These are phyloP conservation scores for Penicillium capsulatum DNA, from an alignment of 2,329 filamentous ascomycete species.

Conservation along the genomic window DNA sequence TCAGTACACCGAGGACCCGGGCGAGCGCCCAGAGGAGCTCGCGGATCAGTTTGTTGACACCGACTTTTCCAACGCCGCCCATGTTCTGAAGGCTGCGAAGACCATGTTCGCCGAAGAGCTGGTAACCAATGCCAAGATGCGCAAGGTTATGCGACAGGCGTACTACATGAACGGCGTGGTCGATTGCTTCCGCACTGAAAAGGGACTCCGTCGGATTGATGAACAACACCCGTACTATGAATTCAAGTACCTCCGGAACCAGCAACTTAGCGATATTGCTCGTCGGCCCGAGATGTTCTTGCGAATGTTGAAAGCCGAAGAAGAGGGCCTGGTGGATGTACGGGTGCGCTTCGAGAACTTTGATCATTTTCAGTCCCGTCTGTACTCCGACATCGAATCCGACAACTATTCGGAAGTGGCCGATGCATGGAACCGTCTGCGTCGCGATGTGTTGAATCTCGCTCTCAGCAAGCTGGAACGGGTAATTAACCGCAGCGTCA, in stretches of 20 bases:
- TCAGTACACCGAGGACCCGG: conserved; percentile 78
- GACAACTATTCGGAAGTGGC: conserved; percentile 94
- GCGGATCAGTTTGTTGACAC: conserved; percentile 72
- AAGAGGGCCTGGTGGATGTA: conserved; percentile 87
- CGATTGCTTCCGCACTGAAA: conserved; percentile 86
- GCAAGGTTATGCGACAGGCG: conserved; percentile 75
- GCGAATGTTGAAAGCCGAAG: conserved; percentile 95
- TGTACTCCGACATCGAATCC: conserved; percentile 81
- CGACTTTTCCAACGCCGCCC: conserved; percentile 69
- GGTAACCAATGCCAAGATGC: conserved; percentile 79
- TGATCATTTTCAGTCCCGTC: conserved; percentile 67
- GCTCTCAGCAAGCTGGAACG: conserved; percentile 78
- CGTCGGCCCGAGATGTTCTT: conserved; percentile 83
- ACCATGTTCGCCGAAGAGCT: conserved; percentile 90
- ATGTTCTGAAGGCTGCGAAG: conserved; percentile 74
- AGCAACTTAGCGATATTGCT: conserved; percentile 76
- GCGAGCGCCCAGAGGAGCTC: conserved; percentile 75
- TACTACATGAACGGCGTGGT: conserved; percentile 82
- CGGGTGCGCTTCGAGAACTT: conserved; percentile 72
- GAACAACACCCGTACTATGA: conserved; percentile 96
- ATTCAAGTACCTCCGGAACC: conserved; percentile 91
- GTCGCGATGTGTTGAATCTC: conserved; percentile 75
- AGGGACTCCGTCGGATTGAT: conserved; percentile 87
- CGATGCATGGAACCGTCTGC: conserved; percentile 88
- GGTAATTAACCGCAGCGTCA: conserved; percentile 84